These are phyloP conservation scores for Tolypocladium ovalisporum DNA, from an alignment of 2,329 filamentous ascomycete genomes.

Conservation along the genomic window DNA sequence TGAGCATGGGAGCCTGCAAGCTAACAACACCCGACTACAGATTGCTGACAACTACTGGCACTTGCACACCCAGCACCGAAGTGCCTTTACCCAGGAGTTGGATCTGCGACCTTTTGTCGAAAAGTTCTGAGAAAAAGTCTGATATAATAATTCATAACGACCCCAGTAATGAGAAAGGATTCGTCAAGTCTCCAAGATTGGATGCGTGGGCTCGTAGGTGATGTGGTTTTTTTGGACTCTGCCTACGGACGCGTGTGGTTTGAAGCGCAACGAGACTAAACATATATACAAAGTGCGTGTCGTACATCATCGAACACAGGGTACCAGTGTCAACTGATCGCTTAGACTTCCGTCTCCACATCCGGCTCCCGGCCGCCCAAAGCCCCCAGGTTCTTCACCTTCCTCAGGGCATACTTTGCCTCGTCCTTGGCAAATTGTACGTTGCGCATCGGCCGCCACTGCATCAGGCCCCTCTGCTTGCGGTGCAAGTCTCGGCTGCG, in stretches of 20 bases:
- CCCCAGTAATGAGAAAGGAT: neutral
- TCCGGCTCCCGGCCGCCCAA: conserved; percentile 76
- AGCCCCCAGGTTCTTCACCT: conserved; percentile 65
- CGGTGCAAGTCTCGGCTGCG: conserved; percentile 68
- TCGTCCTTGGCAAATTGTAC: conserved; percentile 81
- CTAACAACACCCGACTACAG: conserved; percentile 25
- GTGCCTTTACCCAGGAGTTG: conserved; percentile 71
- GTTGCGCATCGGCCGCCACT: conserved; percentile 87
- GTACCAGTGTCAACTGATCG: too few species aligned
- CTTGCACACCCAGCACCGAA: conserved; percentile 69
- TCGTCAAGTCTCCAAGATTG: neutral
- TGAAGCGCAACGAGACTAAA: neutral
- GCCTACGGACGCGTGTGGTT: too few species aligned
- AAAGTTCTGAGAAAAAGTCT: conserved; percentile 51
- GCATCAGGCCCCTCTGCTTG: conserved; percentile 84
- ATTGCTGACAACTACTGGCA: conserved; percentile 84
- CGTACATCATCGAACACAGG: neutral
- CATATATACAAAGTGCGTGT: neutral
- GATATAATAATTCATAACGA: neutral
- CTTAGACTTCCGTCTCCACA: conserved; percentile 65
- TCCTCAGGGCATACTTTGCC: conserved; percentile 64
- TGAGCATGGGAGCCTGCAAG: neutral
- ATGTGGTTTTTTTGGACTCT: neutral
- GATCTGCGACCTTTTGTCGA: conserved; percentile 73
- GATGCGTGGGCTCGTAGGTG: too few species aligned